phyloP scores from a whole-genome alignment of 495 filamentous ascomycete genomes.

The Penicillium daleae region DNA sequence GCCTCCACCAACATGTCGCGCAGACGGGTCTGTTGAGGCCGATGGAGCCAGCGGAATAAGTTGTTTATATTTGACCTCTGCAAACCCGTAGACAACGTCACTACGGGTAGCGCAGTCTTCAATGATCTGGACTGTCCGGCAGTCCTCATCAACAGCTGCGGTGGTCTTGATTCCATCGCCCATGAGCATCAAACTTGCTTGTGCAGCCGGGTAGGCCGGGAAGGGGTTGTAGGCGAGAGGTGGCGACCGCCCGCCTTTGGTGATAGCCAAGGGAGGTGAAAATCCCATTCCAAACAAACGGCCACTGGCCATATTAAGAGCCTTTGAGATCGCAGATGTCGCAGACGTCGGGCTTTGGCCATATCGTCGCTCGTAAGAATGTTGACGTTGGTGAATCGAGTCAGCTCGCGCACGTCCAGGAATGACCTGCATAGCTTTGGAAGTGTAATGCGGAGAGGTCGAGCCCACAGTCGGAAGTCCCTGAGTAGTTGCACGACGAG shows the following conservation, averaged over 20 bases:
- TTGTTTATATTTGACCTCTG: constrained; percentile 98
- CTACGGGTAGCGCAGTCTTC: constrained; percentile 91
- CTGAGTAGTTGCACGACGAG: constrained; percentile 73
- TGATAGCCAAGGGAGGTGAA: constrained; percentile 69
- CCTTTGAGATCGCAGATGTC: constrained; percentile 90
- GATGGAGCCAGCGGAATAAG: constrained; percentile 85
- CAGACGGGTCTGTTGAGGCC: constrained; percentile 52
- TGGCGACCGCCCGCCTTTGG: constrained; percentile 68
- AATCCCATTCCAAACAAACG: constrained; percentile 78
- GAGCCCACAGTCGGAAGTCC: constrained; percentile 51
- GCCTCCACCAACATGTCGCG: constrained; percentile 45
- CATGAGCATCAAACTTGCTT: constrained; percentile 60
- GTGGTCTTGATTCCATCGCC: constrained; percentile 65
- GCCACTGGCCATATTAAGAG: constrained; percentile 89
- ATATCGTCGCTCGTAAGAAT: constrained; percentile 79
- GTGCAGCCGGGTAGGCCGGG: constrained; percentile 79
- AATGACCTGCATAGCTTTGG: constrained; percentile 70
- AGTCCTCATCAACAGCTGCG: constrained; percentile 75
- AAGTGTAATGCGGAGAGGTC: constrained; percentile 43
- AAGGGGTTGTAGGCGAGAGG: constrained; percentile 80
- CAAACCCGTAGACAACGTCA: constrained; percentile 95
- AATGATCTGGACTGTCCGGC: constrained; percentile 72
- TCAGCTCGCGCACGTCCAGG: constrained; percentile 64
- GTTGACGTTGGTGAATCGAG: constrained; percentile 63
- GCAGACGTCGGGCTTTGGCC: constrained; percentile 77